Conservation (phyloP, 768 basidiomycete genomes). For the Lentinus tigrinus region DNA sequence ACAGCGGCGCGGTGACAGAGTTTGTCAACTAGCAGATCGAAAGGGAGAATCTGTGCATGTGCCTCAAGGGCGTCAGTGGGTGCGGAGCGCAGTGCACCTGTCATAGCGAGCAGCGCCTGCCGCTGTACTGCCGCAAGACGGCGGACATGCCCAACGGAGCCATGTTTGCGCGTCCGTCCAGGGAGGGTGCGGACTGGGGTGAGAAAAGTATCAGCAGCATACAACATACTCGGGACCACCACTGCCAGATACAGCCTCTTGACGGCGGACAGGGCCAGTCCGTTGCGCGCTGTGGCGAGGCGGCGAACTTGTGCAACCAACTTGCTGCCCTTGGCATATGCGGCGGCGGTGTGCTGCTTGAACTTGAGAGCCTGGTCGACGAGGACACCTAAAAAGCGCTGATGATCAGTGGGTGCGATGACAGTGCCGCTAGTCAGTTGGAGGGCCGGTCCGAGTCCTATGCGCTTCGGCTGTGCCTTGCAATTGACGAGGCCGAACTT, state of each 20-base stretch:
- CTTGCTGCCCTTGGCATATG: constrained; percentile 20
- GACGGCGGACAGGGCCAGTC: constrained; percentile 16
- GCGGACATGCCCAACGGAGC: not conserved
- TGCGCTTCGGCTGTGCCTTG: not conserved
- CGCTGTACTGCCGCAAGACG: constrained; percentile 22
- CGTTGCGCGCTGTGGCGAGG: constrained; percentile 21
- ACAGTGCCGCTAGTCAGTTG: constrained; percentile 6
- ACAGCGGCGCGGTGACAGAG: constrained; percentile 9
- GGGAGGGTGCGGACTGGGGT: not conserved
- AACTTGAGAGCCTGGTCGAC: constrained; percentile 31
- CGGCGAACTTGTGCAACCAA: constrained; percentile 19
- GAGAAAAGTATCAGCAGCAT: constrained; percentile 16
- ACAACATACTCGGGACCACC: constrained; percentile 30
- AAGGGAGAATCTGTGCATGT: constrained; percentile 20
- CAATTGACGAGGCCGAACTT: constrained; percentile 19
- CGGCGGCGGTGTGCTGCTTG: constrained; percentile 18
- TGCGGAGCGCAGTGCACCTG: constrained; percentile 25
- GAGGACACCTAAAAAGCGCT: constrained; percentile 32
- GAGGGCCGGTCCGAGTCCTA: constrained; percentile 4
- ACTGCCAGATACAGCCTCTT: constrained; percentile 25
- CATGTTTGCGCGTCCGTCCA: not conserved
- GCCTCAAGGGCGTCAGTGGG: constrained; percentile 22
- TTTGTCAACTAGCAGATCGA: constrained; percentile 17
- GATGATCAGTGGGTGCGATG: constrained; percentile 17
- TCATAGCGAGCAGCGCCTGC: constrained; percentile 18